Base-by-base conservation (phyloP, 768 basidiomycete genomes). In the Leccinellum rugosiceps region DNA sequence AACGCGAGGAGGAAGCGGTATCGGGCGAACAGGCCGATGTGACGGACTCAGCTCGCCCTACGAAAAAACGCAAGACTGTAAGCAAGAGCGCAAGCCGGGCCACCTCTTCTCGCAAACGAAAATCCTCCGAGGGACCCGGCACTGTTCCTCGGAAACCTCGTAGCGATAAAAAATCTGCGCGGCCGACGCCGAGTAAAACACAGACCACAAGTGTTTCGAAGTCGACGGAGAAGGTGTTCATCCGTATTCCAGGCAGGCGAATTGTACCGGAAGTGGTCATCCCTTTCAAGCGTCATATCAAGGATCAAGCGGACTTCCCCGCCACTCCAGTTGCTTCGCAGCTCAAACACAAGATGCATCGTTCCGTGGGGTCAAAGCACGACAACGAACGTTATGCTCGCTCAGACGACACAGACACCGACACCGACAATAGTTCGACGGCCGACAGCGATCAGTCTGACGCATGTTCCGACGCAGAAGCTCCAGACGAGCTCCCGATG, bases 1-100 rank as follows among this genome's bases (percentile, higher is more conserved):
- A 77, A 63, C 78, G 80, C 50, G 83, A 86, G 56, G 81, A 81
- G 61, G 81, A 81, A 62, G 68, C 68, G 2, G 59, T 47, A 4
- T 60, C 49, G 31, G 53, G 56, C 28, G 65, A 63, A 43, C 63
- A 38, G 10, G 43, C 8, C 47, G 66, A 58, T n/a, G 45, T n/a
- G 30, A 34, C 13, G 14, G 59, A 58, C 19, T 61, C 59, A 50
- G 35, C 52, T 21, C 59, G 65, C 17, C 58, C 68, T 56, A n/a
- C 63, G 52, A 70, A 70, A 52, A 72, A 49, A 45, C 53, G 61
- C 34, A 72, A 73, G 56, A 70, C 51, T 1, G 46, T 49, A 48
- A 57, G 52, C 23, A 56, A 28, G 44, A 63, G 30, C 11, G 31
- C 63, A 21, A 53, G 52, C 48, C 62, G 62, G 53, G 49, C 63